Evolutionary conservation across 495 filamentous ascomycete genomes (phyloP).

Genomic region (Penicillium arizonense): DNA sequence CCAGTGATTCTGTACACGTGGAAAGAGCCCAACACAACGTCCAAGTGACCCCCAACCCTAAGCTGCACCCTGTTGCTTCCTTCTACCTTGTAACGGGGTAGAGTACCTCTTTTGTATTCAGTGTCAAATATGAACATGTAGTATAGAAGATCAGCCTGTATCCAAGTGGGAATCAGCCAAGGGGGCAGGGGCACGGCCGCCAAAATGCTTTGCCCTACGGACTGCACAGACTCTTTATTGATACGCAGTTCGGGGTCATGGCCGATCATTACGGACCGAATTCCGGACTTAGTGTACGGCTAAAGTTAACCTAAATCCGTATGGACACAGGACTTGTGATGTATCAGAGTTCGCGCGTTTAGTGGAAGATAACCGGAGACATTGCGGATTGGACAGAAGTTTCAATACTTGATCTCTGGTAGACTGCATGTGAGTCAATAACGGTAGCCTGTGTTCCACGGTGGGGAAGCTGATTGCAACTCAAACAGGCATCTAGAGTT

Average conservation of each 20-base stretch:
- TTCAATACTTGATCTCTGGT: no score
- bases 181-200: background rate
- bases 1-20: background rate
- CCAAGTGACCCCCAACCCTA: background rate
- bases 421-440: no score
- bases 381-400: no score
- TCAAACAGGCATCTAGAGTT: no score
- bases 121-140: background rate
- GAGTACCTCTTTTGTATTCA: background rate
- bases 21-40: background rate
- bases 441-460: no score
- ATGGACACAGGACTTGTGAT: no score
- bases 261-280: constrained; percentile 8
- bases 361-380: no score
- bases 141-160: no score
- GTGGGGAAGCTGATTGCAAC: no score
- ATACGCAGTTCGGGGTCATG: background rate
- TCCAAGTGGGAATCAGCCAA: background rate
- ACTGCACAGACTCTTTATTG: background rate
- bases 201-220: background rate
- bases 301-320: background rate
- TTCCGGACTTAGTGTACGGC: background rate
- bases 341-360: no score
- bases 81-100: no score
- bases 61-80: background rate